Base-by-base conservation (phyloP, 2,329 filamentous ascomycete genomes). In the Coniochaeta hoffmannii region DNA sequence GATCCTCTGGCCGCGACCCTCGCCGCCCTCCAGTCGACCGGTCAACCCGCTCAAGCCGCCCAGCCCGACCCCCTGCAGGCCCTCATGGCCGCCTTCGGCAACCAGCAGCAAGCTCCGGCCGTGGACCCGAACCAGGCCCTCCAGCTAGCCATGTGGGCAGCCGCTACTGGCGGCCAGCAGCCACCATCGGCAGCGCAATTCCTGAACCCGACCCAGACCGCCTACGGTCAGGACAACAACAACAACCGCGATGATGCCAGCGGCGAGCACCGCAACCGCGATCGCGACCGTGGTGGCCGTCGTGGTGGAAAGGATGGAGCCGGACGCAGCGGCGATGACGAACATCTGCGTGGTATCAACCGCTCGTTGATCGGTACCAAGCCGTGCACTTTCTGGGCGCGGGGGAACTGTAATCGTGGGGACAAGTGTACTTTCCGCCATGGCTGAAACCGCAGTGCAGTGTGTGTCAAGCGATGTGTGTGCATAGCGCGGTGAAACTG, bases 401-500 rank as follows among this genome's bases (percentile, higher is more conserved):
- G 87, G 65, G 87, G 87, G 14, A 85, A 85, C 65, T 90, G 87
- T 70, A 82, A 81, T 7, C 86, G 89, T 66, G 87, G 87, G 22
- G 85, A 87, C 34, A 83, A 84, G 63, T 90, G 87, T 72, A 89
- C 87, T 2, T 90, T 87, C 68, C 78, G 86, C 55, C 87, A 90
- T 19, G 50, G 34, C 11, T 53, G n/a, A n/a, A n/a, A n/a, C n/a
- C n/a, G n/a, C n/a, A n/a, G n/a, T n/a, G n/a, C n/a, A n/a, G n/a
- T n/a, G n/a, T n/a, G n/a, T n/a, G n/a, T n/a, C n/a, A n/a, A n/a
- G 35, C 10, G 17, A 38, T 12, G 35, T 6, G 4, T 19, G 4
- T 19, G 5, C 5, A 8, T 19, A 17, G 19, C 15, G 17, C 32
- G n/a, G 17, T 17, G 35, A 8, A 32, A 38, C 4, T 19, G 15